phyloP scores from a whole-genome alignment of 768 basidiomycete species.

The Rhizopogon vinicolor region DNA sequence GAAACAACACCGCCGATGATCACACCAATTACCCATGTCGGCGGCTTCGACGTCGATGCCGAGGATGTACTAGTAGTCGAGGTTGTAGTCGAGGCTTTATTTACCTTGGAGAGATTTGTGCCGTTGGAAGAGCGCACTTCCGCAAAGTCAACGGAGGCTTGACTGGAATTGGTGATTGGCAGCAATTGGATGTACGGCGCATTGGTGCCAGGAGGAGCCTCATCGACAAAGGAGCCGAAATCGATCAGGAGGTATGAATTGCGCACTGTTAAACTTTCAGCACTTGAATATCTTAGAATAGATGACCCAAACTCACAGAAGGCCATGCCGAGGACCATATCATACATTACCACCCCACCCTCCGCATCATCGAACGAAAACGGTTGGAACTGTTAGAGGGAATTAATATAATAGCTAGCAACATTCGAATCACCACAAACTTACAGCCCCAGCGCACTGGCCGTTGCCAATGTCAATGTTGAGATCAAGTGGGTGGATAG shows the following conservation, averaged over 20 bases:
- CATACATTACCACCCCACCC: constrained; percentile 29
- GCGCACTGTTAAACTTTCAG: constrained; percentile 39
- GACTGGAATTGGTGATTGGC: constrained; percentile 45
- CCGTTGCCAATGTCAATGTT: constrained; percentile 22
- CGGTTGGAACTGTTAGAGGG: constrained; percentile 57
- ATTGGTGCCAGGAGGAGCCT: constrained; percentile 27
- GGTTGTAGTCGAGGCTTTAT: too few species aligned
- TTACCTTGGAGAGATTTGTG: neutral
- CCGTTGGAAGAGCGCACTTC: constrained; percentile 5
- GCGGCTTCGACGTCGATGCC: constrained; percentile 15
- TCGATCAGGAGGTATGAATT: constrained; percentile 62
- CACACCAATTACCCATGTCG: constrained; percentile 11
- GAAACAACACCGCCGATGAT: constrained; percentile 8
- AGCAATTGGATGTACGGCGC: constrained; percentile 63
- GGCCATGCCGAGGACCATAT: constrained; percentile 70
- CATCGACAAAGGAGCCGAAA: constrained; percentile 58
- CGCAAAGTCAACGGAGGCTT: constrained; percentile 24
- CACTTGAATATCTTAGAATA: neutral
- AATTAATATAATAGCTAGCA: neutral
- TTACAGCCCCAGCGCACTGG: constrained; percentile 41
- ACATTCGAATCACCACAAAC: constrained; percentile 9
- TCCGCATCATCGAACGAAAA: constrained; percentile 42
- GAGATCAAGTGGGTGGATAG: constrained; percentile 65
- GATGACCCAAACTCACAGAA: constrained; percentile 43
- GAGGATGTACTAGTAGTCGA: constrained; percentile 11